Conservation (phyloP, 306 rosid genomes). For the Fragaria vesca region DNA sequence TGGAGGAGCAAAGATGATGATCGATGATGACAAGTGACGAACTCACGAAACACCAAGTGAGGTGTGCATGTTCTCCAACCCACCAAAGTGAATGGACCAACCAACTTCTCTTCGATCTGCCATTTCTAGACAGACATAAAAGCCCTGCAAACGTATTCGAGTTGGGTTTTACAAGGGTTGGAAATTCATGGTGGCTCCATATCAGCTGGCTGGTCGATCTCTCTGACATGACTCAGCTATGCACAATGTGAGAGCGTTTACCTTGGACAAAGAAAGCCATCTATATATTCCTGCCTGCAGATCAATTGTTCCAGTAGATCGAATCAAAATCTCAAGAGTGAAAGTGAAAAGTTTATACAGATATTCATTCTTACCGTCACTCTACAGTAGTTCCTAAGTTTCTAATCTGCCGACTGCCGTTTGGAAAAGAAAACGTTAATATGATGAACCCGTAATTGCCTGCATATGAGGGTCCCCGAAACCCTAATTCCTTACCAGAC, state of each 20-base stretch:
- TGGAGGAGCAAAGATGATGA: background rate
- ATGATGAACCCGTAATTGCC: background rate
- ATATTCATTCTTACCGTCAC: background rate
- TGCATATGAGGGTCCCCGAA: constrained; percentile 12
- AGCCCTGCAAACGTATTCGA: constrained; percentile 17
- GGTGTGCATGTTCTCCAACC: constrained; percentile 25
- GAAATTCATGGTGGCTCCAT: constrained; percentile 15
- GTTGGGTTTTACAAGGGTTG: constrained; percentile 15
- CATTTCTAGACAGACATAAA: constrained; percentile 28
- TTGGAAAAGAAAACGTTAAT: background rate
- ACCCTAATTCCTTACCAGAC: constrained; percentile 3
- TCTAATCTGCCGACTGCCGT: background rate
- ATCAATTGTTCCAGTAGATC: background rate
- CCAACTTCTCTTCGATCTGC: background rate
- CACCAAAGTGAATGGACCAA: constrained; percentile 11
- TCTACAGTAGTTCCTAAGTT: background rate
- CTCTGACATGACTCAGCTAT: background rate
- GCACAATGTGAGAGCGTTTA: background rate
- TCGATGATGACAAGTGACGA: constrained; percentile 3
- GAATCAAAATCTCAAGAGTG: background rate
- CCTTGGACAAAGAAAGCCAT: background rate
- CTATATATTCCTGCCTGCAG: background rate
- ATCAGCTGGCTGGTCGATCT: background rate
- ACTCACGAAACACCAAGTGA: background rate
- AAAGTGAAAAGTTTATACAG: background rate